Base-by-base conservation (phyloP, 164 flowering plant species). In the Santalum album region DNA sequence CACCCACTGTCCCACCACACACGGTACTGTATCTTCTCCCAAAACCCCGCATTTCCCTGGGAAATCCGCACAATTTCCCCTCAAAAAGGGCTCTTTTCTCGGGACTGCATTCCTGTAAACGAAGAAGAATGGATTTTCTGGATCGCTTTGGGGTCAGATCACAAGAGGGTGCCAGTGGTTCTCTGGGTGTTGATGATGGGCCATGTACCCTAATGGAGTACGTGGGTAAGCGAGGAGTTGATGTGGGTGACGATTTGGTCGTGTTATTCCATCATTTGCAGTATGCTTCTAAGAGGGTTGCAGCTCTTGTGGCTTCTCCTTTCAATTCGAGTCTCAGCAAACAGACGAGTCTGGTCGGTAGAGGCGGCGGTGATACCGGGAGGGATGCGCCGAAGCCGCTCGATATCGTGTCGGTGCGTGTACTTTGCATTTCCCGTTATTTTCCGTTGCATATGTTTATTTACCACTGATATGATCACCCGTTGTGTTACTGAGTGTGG, bases 301-400 rank as follows among this genome's bases (percentile, higher is more conserved):
- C 96, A 6, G 82, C 88, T 29, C 75, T 88, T 51, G 88, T 86
- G 59, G 95, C 95, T 27, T 92, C 98, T 45, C 98, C 98, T 36
- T 78, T 66, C 71, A 81, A 72, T 29, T 77, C 86, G 1, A 65
- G 57, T 36, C 69, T 82, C 7, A 81, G 74, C 51, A 78, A 74
- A 39, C 59, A 52, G 44, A 32, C 52, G 48, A 60, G 42, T 53
- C 9, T 42, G 16, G 64, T 7, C 22, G 67, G 64, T 42, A 70
- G 61, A 17, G 52, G 68, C 21, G 47, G 3, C 29, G 61, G 64
- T 15, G 51, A n/a, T 12, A 69, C 64, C 0, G 88, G 54, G 1
- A 74, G 91, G 59, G 96, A 92, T 65, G 77, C 74, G n/a, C 87
- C 95, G 1, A 91, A 91, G 71, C 92, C 96, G 0, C 84, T 91